Evolutionary conservation across 2,329 filamentous ascomycete species (phyloP), one percentile per base, ranked within the genome.

Genomic region (Xylaria arbuscula): DNA sequence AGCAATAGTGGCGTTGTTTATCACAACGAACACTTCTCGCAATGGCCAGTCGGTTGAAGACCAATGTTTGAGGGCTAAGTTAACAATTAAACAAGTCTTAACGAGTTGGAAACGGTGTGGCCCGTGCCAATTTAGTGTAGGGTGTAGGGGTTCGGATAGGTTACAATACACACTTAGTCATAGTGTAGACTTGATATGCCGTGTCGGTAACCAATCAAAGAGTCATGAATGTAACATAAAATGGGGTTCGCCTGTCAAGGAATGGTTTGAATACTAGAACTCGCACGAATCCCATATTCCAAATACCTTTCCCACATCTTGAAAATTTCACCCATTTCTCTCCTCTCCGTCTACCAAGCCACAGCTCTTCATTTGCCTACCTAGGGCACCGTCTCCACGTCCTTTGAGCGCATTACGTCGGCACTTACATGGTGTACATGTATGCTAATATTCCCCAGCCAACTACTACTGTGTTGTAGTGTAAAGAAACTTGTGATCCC

Each of bases 201-300:
- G 63, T 58, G 66, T 70, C 69, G 69, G 69, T 71, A 71, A 71
- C 69, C 69, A 71, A 71, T 71, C 48, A 70, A 48, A 59, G 32
- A 36, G 15, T 32, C 42, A 48, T 40, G 10, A 48, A n/a, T 53
- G 34, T 50, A 42, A 59, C 48, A 59, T 50, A 56, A 40, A 32
- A 19, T 55, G 59, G 62, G 62, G 1, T 56, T 62, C 38, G n/a
- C 36, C 53, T 28, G 22, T 22, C 28, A 58, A 51, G 56, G 55
- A 56, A 58, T 56, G 40, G 53, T 34, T 17, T 19, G 32, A 32
- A 40, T 51, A n/a, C 28, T 11, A 34, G 9, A 22, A 6, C 36
- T 24, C 38, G 17, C 42, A 45, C 51, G 19, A 54, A 54, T 54
- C 36, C 32, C 11, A 40, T 67, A 70, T 69, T 71, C 66, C 66